These are phyloP conservation scores for Mycena epipterygia DNA, from an alignment of 768 basidiomycete species.

Conservation along the genomic window DNA sequence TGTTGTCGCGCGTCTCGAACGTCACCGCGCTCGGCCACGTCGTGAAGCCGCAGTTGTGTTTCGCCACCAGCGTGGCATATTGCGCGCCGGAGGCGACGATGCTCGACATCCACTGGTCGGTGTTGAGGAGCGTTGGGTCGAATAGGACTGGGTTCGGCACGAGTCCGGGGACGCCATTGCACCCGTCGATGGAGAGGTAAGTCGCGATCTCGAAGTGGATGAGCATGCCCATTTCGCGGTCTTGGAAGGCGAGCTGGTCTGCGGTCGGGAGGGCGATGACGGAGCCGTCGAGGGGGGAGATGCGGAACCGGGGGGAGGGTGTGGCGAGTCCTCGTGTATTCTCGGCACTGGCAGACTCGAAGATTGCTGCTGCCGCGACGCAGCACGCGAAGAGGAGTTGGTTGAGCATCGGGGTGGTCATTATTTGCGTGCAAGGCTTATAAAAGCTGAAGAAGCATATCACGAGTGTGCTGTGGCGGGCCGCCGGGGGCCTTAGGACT, in stretches of 20 bases:
- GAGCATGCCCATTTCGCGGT: conserved; percentile 28
- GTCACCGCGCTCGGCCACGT: conserved; percentile 26
- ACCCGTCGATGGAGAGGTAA: conserved; percentile 26
- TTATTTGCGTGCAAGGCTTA: conserved; percentile 12
- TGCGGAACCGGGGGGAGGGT: conserved; percentile 22
- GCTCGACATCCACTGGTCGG: conserved; percentile 28
- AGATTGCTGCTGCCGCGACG: conserved; percentile 9
- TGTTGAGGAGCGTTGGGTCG: conserved; percentile 27
- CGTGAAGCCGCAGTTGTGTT: conserved; percentile 27
- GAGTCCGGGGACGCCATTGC: conserved; percentile 30
- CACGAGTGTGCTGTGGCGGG: conserved; percentile 22
- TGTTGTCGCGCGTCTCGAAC: conserved; percentile 26
- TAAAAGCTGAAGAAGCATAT: conserved; percentile 22
- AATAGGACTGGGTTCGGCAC: conserved; percentile 17
- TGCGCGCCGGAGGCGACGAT: conserved; percentile 23
- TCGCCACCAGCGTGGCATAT: conserved; percentile 29
- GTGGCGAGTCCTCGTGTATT: conserved; percentile 1
- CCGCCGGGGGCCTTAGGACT: conserved; percentile 12
- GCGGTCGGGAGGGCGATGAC: conserved; percentile 26
- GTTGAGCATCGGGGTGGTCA: conserved; percentile 17
- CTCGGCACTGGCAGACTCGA: conserved; percentile 9
- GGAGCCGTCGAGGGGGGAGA: conserved; percentile 29
- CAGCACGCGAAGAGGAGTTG: conserved; percentile 21
- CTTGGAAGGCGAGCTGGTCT: conserved; percentile 30
- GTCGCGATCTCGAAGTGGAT: conserved; percentile 29